Evolutionary conservation across 192 early-diverging fungal genomes (phyloP), one percentile per base, ranked within the genome.

Genomic region (Mortierella hygrophila): DNA sequence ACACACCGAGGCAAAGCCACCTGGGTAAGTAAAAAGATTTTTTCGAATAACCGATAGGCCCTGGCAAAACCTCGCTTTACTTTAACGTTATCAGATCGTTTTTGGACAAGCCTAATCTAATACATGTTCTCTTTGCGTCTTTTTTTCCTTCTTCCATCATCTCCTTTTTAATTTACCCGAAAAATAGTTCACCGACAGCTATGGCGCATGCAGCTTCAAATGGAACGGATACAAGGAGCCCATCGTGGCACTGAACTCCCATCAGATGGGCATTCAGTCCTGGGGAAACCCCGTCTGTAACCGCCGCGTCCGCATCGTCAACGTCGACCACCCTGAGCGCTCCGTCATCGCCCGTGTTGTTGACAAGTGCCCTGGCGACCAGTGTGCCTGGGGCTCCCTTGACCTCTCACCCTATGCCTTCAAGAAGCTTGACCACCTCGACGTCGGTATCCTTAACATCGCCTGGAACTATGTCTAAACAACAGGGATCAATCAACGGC

Each of bases 321-420:
- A 78, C 54, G 42, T 2, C 4, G 38, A 79, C 29, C 32, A 81
- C 72, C 70, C 68, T 6, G 65, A 70, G 21, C 78, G 73, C 20
- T 57, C 78, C 29, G 79, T 78, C 20, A 21, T 74, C 11, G 81
- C 79, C 69, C 82, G 78, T 6, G 77, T 90, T 38, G 87, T 82
- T 1, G 88, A 90, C 79, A 82, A 82, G 40, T 89, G 88, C 78
- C 88, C 89, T 18, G 78, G 78, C 37, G 44, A 80, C 21, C 79
- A 78, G 6, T 90, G 89, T 55, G 63, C 57, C 32, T 44, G 74
- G 42, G 49, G 79, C 42, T 79, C 86, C 13, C 60, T 88, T 15
- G 85, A 87, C 76, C 63, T 88, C 11, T 79, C 80, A 0, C 76
- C 77, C 32, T 49, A 55, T 57, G 72, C 81, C 16, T 89, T 89